These are phyloP conservation scores for Phaffia tasmanica DNA, from an alignment of 768 basidiomycete species.

Conservation along the genomic window DNA sequence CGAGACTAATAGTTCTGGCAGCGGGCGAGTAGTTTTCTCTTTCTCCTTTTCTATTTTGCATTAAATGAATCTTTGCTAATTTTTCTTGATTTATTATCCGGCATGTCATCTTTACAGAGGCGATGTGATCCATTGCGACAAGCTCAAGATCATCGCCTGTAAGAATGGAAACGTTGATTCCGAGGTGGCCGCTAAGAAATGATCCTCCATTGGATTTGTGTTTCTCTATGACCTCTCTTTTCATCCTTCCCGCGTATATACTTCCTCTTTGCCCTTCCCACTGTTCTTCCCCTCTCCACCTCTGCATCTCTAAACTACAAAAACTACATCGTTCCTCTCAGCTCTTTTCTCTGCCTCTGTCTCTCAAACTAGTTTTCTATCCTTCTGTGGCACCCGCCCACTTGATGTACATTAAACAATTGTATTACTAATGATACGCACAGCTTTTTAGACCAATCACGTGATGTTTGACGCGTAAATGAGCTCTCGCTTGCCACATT, in stretches of 20 bases:
- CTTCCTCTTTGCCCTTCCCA: neutral
- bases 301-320: no score
- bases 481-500: no score
- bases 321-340: no score
- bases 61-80: constrained; percentile 40
- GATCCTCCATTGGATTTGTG: neutral
- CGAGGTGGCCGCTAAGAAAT: constrained; percentile 37
- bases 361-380: no score
- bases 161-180: constrained; percentile 87
- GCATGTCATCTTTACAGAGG: constrained; percentile 11
- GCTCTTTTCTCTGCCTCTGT: no score
- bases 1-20: constrained; percentile 44
- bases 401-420: no score
- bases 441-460: no score
- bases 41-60: neutral
- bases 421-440: no score
- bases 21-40: constrained; percentile 21
- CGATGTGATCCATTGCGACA: constrained; percentile 43
- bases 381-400: no score
- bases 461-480: no score
- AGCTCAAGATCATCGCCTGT: constrained; percentile 97
- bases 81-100: constrained; percentile 52
- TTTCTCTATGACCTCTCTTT: neutral
- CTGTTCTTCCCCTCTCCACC: neutral
- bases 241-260: neutral